Conservation (phyloP, 2,329 filamentous ascomycete species). For the Colletotrichum kahawae region DNA sequence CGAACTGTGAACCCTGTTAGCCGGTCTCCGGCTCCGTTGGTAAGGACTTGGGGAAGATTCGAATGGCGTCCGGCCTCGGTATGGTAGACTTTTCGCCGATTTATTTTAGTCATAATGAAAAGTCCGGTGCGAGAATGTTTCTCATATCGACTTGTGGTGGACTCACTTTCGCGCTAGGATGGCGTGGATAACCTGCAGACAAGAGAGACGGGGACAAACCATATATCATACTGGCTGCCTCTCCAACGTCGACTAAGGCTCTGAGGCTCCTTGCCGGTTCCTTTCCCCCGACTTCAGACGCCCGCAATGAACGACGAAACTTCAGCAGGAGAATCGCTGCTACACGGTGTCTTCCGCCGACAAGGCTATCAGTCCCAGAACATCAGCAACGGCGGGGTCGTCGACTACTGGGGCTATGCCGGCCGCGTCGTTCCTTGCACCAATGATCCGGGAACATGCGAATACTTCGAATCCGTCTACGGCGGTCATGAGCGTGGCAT, state of each 20-base stretch:
- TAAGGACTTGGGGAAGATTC: background rate
- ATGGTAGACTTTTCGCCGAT: background rate
- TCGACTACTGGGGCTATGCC: conserved; percentile 54
- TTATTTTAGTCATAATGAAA: background rate
- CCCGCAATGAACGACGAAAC: background rate
- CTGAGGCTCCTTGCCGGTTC: background rate
- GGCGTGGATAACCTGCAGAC: background rate
- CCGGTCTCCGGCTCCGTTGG: background rate
- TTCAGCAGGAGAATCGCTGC: background rate
- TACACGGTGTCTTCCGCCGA: background rate
- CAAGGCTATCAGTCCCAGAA: conserved; percentile 35
- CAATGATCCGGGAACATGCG: conserved; percentile 52
- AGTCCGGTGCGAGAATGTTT: background rate
- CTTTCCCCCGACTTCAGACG: background rate
- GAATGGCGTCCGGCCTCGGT: background rate
- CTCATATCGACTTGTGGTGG: background rate
- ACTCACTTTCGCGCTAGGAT: background rate
- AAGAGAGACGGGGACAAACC: background rate
- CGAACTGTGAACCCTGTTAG: background rate
- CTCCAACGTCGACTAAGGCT: background rate
- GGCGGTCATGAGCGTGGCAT: conserved; percentile 52
- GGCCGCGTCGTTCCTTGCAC: conserved; percentile 49
- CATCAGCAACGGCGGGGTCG: conserved; percentile 35
- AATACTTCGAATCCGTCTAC: conserved; percentile 58
- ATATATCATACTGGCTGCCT: accelerated